Base-by-base conservation (phyloP, 2,329 filamentous ascomycete species). In the Trichoderma guizhouense region DNA sequence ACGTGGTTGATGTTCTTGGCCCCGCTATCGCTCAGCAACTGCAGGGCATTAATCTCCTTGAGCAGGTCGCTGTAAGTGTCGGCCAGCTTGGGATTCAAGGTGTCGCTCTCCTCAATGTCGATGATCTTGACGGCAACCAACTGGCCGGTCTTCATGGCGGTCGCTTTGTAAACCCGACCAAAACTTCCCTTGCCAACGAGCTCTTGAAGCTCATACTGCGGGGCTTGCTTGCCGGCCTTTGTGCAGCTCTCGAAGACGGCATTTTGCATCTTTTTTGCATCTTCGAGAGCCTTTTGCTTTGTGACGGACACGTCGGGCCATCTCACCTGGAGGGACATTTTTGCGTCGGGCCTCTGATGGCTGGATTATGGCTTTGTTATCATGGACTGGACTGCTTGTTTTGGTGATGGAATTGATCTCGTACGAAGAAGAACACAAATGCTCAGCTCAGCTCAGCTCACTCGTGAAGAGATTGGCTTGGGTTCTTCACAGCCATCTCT, bases 1-100 rank as follows among this genome's bases (percentile, higher is more conserved):
- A 95, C 91, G 76, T 91, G 88, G 79, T 95, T 96, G 82, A 97
- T 90, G 78, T 95, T 95, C 75, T 88, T 88, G 21, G 93, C 93
- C 62, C 90, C 91, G 75, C 87, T 92, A 75, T 93, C 91, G 77
- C 91, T 90, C 66, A 97, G 85, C 72, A 92, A 85, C 76, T 93
- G 90, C 64, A 97, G 84, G 28, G 93, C 87, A 73, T 86, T 89
- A 77, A 92, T 88, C 80, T 92, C 89, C 77, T 91, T 91, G 75
- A 91, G 83, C 72, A 92, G 89, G 78, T 93, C 91, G 75, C 88
- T 88, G 78, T 91, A 92, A 1, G 90, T 90, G 79, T 91, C 88
- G 60, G 89, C 87, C 43, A 89, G 82, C 74, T 90, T 89, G 1
- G 90, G 89, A 76, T 92, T 88, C 61, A 89, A 82, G 0, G 86